Percentiles rank a stretch among this genome's conserved stretches.
Evolutionary conservation across 257 asterid species (phyloP).

Genomic region (Euphrasia confusa): DNA sequence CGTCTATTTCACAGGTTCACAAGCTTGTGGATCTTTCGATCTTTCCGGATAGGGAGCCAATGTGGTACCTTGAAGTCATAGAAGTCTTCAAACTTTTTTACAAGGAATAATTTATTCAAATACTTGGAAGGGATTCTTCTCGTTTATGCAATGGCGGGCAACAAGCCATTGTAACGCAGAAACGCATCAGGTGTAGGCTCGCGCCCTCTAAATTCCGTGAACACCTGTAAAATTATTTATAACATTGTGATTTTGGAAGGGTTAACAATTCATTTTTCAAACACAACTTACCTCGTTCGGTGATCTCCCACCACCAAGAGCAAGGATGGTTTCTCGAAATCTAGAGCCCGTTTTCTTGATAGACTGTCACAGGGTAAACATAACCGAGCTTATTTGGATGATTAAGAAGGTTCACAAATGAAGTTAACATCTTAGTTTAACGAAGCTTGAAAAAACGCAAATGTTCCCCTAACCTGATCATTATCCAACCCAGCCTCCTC

Average conservation of each 20-base stretch:
- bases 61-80: slow-evolving; percentile 94
- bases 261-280: no score
- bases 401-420: not conserved
- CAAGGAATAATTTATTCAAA: slow-evolving; percentile 14
- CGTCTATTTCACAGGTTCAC: slow-evolving; percentile 64
- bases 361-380: slow-evolving; percentile 31
- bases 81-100: slow-evolving; percentile 83
- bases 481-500: slow-evolving; percentile 47
- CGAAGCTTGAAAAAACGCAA: no score
- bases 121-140: not conserved
- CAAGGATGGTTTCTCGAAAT: slow-evolving; percentile 49
- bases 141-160: slow-evolving; percentile 15
- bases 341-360: slow-evolving; percentile 36
- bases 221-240: slow-evolving; percentile 27
- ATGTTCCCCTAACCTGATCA: slow-evolving; percentile 27
- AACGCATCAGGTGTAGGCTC: slow-evolving; percentile 50
- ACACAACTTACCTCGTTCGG: slow-evolving; percentile 36
- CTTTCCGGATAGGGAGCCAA: slow-evolving; percentile 78
- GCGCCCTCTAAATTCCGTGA: slow-evolving; percentile 42
- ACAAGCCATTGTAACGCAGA: slow-evolving; percentile 47
- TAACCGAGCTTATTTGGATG: not conserved
- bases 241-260: not conserved
- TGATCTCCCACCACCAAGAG: slow-evolving; percentile 53
- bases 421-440: no score
- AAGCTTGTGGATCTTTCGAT: slow-evolving; percentile 84